phyloP scores from a whole-genome alignment of 1,284 basidiomycete species.

The Anthracocystis walkeri region DNA sequence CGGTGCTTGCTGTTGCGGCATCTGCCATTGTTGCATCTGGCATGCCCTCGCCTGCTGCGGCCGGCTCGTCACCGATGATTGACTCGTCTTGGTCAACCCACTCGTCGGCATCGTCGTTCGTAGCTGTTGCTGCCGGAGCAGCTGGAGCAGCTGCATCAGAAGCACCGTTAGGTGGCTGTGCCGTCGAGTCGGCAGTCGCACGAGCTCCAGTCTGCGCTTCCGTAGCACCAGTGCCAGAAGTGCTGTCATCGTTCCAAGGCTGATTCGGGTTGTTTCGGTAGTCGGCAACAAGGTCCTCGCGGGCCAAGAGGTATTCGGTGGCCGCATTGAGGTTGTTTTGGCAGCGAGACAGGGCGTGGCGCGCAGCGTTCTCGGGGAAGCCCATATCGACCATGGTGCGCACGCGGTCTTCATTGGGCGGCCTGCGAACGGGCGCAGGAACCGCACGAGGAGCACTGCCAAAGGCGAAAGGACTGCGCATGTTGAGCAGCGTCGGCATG shows the following conservation, averaged over 20 bases:
- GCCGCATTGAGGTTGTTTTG: conserved; percentile 91
- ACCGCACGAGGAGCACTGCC: conserved; percentile 39
- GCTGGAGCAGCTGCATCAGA: conserved; percentile 66
- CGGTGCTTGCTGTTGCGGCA: conserved; percentile 9
- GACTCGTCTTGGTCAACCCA: conserved; percentile 49
- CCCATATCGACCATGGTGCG: conserved; percentile 94
- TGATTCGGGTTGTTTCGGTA: conserved; percentile 46
- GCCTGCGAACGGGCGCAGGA: conserved; percentile 28
- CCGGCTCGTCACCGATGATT: conserved; percentile 31
- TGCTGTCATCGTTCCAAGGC: conserved; percentile 32
- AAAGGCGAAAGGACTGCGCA: conserved; percentile 42
- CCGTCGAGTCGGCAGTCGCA: conserved; percentile 8
- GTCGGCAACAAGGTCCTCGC: conserved; percentile 56
- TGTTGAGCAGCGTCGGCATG: conserved; percentile 27
- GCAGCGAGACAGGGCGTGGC: conserved; percentile 83
- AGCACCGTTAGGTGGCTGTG: conserved; percentile 62
- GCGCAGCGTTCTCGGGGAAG: conserved; percentile 85
- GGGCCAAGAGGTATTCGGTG: conserved; percentile 84
- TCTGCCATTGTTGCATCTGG: conserved; percentile 42
- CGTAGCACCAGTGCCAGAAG: conserved; percentile 1
- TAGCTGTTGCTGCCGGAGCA: conserved; percentile 12
- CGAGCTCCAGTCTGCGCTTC: conserved; percentile 11
- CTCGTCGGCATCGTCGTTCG: conserved; percentile 39
- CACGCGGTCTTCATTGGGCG: conserved; percentile 73
- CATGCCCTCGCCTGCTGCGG: conserved; percentile 32